Evolutionary conservation across 169 alveolate genomes (phyloP).

Genomic region (Plasmodium billcollinsi): DNA sequence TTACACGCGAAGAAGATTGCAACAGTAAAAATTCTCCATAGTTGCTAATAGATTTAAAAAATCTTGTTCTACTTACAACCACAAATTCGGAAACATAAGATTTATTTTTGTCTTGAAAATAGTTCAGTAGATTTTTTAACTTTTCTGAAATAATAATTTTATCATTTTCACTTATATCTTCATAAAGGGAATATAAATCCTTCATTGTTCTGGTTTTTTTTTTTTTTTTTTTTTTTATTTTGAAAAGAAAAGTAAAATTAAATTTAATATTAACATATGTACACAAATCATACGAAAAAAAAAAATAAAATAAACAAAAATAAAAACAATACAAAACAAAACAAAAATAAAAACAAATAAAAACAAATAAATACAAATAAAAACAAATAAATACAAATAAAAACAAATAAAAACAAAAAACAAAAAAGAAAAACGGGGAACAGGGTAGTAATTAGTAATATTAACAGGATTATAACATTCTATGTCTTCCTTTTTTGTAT

Average conservation of each 20-base stretch:
- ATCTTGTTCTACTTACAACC: slow-evolving; percentile 76
- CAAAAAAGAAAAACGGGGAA: not conserved
- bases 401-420: slow-evolving; percentile 17
- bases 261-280: not conserved
- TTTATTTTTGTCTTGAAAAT: slow-evolving; percentile 48
- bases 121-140: slow-evolving; percentile 51
- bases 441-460: slow-evolving; percentile 15
- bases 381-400: slow-evolving; percentile 11
- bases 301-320: too few relatives aligned
- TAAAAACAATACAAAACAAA: too few relatives aligned
- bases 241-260: not conserved
- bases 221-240: not conserved
- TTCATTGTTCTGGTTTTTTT: slow-evolving; percentile 62
- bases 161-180: slow-evolving; percentile 65
- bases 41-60: slow-evolving; percentile 63
- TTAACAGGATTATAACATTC: slow-evolving; percentile 14
- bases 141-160: slow-evolving; percentile 57
- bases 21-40: slow-evolving; percentile 72
- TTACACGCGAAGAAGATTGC: slow-evolving; percentile 74
- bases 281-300: too few relatives aligned
- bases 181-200: slow-evolving; percentile 59
- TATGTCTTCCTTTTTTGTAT: not conserved
- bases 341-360: not conserved
- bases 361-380: slow-evolving; percentile 22
- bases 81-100: slow-evolving; percentile 71